Base-by-base conservation (phyloP, 2,329 filamentous ascomycete species). In the Lojkania enalia region DNA sequence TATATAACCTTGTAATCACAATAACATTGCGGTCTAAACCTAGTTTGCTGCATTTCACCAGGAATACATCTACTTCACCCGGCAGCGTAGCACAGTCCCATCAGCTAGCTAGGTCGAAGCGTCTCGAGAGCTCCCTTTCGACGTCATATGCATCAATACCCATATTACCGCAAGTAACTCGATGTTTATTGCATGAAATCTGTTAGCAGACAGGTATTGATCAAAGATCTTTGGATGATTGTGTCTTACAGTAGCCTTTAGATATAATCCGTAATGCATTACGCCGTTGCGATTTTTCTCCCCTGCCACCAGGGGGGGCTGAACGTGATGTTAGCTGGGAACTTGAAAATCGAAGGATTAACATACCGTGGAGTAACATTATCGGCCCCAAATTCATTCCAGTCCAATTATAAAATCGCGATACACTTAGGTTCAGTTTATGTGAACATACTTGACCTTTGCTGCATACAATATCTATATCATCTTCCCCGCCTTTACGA, bases 1-100 rank as follows among this genome's bases (percentile, higher is more conserved):
- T n/a, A n/a, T n/a, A n/a, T n/a, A n/a, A n/a, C n/a, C 25, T 27
- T 27, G 25, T 27, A 27, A 27, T 27, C 5, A 37, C 35, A 19
- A 37, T 7, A 7, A 19, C 35, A 15, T 19, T 37, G 11, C 18
- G 35, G 9, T 20, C 12, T 5, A 19, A 20, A 20, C 20, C 35
- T 18, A 5, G 14, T 19, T 18, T 37, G 6, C 11, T 20, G 9
- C 12, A 19, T 21, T 37, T 21, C 12, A 11, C 35, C 11, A 37
- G 15, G 18, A 37, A 37, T 11, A 37, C 35, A 20, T 37, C 35
- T 18, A 19, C 35, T 21, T 37, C 35, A 27, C 25, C 76, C 2
- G 79, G 64, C 1, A 79, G 66, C 0, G 78, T 60, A 13, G 79
- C 67, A n/a, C 74, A 72, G 19, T 74, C 72, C 76, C 76, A 79